Base-by-base conservation (phyloP, 495 filamentous ascomycete species). In the Penicillium flavigenum region DNA sequence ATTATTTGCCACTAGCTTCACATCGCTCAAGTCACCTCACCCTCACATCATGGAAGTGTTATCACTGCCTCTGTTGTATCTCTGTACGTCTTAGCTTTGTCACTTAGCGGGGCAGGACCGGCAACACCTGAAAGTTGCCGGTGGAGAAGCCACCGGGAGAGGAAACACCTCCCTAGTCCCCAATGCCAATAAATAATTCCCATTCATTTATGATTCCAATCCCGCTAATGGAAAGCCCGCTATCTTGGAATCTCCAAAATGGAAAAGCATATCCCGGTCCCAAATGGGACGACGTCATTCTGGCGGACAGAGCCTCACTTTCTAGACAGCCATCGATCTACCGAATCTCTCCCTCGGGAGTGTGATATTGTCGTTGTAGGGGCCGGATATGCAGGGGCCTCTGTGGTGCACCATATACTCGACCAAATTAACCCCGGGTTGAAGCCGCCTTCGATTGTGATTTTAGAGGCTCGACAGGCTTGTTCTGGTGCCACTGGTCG, bases 401-500 rank as follows among this genome's bases (percentile, higher is more conserved):
- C 85, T 45, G 82, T 83, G 2, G 87, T 87, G 3, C 75, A 83
- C 47, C 85, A 86, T 59, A 74, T 92, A 17, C 62, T 77, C 24
- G 68, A 79, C 50, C 73, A 78, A 59, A 71, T 66, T 43, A 54
- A 66, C 56, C 59, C 66, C 0, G 60, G 76, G 29, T 78, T 70
- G 9, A 55, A 48, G n/a, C 45, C 57, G 0, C 65, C 65, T 17
- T 70, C 65, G 0, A 76, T 92, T 8, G 78, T 91, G 2, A 86
- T 94, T 76, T 71, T 96, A 4, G 91, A 96, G 70, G 90, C 90
- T 14, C 78, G 89, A 47, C 86, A 93, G 76, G 88, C 86, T 16
- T 92, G 89, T 66, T 91, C 81, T 71, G 90, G 91, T 4, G 91
- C 90, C 17, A 93, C 91, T 4, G 90, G 89, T 4, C 72, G 89